Conservation (phyloP, 2,329 filamentous ascomycete genomes). For the Graphilbum sp. region DNA sequence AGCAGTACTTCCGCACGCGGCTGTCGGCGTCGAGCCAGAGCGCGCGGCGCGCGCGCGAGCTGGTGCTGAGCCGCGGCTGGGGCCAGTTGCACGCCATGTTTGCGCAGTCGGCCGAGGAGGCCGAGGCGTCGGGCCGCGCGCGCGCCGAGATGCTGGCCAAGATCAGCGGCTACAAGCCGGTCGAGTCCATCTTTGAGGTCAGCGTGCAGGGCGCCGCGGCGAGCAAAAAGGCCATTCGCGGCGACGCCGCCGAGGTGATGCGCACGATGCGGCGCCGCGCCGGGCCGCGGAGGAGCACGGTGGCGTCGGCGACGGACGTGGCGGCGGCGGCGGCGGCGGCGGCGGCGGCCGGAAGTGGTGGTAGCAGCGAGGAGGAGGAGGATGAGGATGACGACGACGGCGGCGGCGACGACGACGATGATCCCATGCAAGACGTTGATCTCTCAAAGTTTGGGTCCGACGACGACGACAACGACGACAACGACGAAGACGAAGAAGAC, state of each 20-base stretch:
- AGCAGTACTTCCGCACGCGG: constrained; percentile 76
- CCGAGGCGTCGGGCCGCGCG: constrained; percentile 34
- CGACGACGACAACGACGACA: constrained; percentile 25
- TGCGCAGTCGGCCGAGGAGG: constrained; percentile 31
- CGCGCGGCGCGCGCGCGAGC: constrained; percentile 68
- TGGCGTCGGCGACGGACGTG: constrained; percentile 18
- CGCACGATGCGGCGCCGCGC: constrained; percentile 54
- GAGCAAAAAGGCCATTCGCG: constrained; percentile 43
- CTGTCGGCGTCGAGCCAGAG: constrained; percentile 84
- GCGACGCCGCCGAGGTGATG: constrained; percentile 60
- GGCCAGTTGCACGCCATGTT: constrained; percentile 68
- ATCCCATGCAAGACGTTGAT: not conserved
- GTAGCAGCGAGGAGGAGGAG: no score
- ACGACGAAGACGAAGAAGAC: constrained; percentile 45
- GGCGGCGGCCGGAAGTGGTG: no score
- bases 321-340: constrained; percentile 4
- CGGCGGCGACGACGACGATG: constrained; percentile 17
- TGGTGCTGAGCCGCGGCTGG: constrained; percentile 56
- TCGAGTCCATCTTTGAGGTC: constrained; percentile 95
- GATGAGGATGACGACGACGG: constrained; percentile 50
- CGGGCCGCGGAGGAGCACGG: constrained; percentile 33
- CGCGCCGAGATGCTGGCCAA: constrained; percentile 75
- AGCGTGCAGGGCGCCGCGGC: constrained; percentile 38
- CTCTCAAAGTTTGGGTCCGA: constrained; percentile 19
- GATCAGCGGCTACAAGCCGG: constrained; percentile 75